These are phyloP conservation scores for Cyclotella kingstonii DNA, from an alignment of 108 stramenopile genomes.

Conservation along the genomic window DNA sequence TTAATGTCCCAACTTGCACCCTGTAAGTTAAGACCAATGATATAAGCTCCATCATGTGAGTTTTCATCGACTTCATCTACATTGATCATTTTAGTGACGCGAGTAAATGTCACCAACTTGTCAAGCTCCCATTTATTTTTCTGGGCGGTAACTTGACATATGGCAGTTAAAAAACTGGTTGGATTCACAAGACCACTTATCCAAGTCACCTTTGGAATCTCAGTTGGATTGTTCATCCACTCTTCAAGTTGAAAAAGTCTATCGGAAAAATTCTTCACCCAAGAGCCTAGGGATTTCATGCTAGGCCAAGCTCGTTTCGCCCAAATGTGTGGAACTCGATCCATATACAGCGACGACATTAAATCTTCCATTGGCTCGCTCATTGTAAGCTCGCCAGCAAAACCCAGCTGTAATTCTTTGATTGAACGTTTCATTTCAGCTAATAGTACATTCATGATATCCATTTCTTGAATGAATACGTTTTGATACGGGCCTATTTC, in stretches of 20 bases:
- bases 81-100: conserved; percentile 77
- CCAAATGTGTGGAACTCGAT: conserved; percentile 77
- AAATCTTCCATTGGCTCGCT: conserved; percentile 86
- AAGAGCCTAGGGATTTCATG: conserved; percentile 56
- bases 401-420: conserved; percentile 80
- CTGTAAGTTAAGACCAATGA: conserved; percentile 74
- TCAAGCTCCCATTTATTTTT: conserved; percentile 84
- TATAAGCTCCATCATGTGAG: conserved; percentile 83
- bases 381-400: conserved; percentile 91
- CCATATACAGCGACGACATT: conserved; percentile 70
- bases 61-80: conserved; percentile 69
- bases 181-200: conserved; percentile 83
- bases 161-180: conserved; percentile 88
- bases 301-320: conserved; percentile 82
- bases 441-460: conserved; percentile 82
- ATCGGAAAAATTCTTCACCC: conserved; percentile 70
- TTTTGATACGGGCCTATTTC: conserved; percentile 91
- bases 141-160: conserved; percentile 89
- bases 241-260: conserved; percentile 80
- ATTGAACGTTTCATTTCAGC: conserved; percentile 82
- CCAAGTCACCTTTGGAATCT: conserved; percentile 90
- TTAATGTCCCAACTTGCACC: conserved; percentile 84
- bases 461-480: conserved; percentile 91
- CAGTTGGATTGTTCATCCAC: conserved; percentile 82
- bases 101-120: conserved; percentile 84